A percentile compares a stretch with the other conserved stretches of the same genome.
phyloP scores from a whole-genome alignment of 2,329 filamentous ascomycete genomes.

The Stagonosporopsis rhizophila region DNA sequence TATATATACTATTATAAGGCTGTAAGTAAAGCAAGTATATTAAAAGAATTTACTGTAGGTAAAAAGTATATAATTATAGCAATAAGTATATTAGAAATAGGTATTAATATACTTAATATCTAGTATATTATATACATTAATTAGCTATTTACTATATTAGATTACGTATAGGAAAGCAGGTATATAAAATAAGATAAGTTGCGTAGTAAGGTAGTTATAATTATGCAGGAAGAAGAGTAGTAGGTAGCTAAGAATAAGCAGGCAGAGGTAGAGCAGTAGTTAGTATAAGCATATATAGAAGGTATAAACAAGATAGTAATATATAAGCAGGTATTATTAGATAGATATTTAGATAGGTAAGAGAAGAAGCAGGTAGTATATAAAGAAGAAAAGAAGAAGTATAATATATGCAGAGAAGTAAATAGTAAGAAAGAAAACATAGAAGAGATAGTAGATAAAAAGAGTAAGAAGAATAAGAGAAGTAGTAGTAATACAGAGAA shows the following conservation, averaged over 20 bases:
- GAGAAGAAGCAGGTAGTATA: not conserved
- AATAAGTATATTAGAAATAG: not conserved
- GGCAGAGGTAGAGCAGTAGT: not conserved
- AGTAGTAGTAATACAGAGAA: not conserved
- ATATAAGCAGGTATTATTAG: not conserved
- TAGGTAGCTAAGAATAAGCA: not conserved
- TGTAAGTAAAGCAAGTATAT: constrained; percentile 17
- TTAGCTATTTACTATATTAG: too few species aligned
- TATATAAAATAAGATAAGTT: not conserved
- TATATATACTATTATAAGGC: constrained; percentile 14
- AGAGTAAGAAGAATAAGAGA: not conserved
- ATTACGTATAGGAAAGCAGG: not conserved
- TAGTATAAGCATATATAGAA: not conserved
- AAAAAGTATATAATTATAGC: too few species aligned
- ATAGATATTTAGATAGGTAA: not conserved
- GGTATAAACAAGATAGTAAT: not conserved
- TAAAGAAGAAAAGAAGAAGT: not conserved
- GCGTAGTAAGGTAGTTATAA: not conserved
- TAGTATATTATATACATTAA: not conserved
- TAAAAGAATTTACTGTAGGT: constrained; percentile 10
- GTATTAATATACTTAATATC: not conserved
- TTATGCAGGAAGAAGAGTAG: not conserved
- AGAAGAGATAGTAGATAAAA: not conserved
- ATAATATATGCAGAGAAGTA: not conserved
- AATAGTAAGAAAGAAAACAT: not conserved